Evolutionary conservation across 2,329 filamentous ascomycete genomes (phyloP).

Genomic region (Phaeosphaeriaceae sp.): DNA sequence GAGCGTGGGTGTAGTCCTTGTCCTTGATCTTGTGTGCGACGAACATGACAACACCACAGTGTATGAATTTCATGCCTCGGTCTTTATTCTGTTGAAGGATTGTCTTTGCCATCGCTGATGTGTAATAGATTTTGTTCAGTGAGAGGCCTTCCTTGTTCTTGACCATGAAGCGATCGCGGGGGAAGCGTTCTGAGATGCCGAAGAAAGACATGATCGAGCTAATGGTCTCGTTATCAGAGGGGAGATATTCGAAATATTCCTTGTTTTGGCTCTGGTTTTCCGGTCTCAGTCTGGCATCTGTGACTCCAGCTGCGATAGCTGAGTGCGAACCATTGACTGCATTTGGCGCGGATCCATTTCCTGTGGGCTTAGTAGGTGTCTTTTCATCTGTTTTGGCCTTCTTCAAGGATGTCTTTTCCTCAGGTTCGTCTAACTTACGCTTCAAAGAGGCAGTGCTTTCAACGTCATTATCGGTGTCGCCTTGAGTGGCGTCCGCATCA

Average conservation of each 20-base stretch:
- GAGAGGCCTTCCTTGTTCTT: conserved; percentile 89
- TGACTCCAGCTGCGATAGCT: conserved; percentile 13
- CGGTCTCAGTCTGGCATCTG: conserved; percentile 47
- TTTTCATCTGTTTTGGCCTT: conserved; percentile 44
- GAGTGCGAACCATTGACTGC: conserved; percentile 20
- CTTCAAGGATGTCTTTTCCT: conserved; percentile 36
- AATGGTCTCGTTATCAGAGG: conserved; percentile 76
- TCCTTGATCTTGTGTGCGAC: conserved; percentile 74
- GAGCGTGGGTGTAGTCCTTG: conserved; percentile 88
- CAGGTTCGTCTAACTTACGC: conserved; percentile 49
- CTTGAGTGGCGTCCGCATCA: conserved; percentile 29
- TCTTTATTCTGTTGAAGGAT: conserved; percentile 89
- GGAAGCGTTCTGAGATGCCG: conserved; percentile 81
- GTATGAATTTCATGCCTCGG: conserved; percentile 91
- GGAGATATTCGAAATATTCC: conserved; percentile 93
- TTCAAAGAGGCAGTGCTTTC: conserved; percentile 38
- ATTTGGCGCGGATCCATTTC: conserved; percentile 18
- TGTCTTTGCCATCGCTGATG: conserved; percentile 79
- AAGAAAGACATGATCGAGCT: conserved; percentile 83
- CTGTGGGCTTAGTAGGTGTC: conserved; percentile 9
- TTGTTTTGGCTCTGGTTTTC: conserved; percentile 64
- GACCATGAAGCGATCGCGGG: conserved; percentile 91
- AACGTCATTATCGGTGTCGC: conserved; percentile 14
- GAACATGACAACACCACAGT: conserved; percentile 98
- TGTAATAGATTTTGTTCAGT: conserved; percentile 96